Evolutionary conservation across 208 protist genomes (phyloP), one percentile per base, ranked within the genome.

Genomic region (Leishmania arabica): DNA sequence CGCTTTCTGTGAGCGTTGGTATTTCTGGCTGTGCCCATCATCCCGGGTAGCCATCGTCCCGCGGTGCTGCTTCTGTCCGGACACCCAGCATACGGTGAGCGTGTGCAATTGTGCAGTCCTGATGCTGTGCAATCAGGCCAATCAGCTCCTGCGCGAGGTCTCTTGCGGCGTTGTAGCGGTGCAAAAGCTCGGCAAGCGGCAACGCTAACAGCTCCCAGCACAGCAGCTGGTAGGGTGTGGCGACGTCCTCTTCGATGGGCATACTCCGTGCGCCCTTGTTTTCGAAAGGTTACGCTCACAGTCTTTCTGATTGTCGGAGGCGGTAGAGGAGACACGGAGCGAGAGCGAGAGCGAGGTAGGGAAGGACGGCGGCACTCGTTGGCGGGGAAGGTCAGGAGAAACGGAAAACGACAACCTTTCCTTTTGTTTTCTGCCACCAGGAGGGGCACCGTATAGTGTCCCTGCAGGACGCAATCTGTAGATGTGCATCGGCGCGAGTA

Each of bases 101-200:
- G n/a, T 89, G 82, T 19, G 81, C 78, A 4, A 89, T 78, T 6
- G 80, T 83, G 81, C 83, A 84, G 21, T 72, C 45, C 24, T 77
- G 42, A 31, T 51, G 71, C n/a, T 85, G 77, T 11, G 89, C 89
- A 24, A 85, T 75, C 49, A 90, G 54, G 5, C 71, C 51, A 45
- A 92, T 81, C 24, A 90, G 47, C 24, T 83, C 74, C 24, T 86
- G 79, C 15, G 83, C 86, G 24, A 84, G 49, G 31, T 92, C 89
- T 60, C 81, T 89, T 0, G 81, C 79, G 24, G 81, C 82, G 56
- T 92, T 92, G 80, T 90, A 92, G 11, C 76, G 77, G 75, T 92
- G 89, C 1, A 90, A 77, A 9, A 82, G 58, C 37, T 86, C 81
- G n/a, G 64, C 34, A 13, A 56, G 37, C 13, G 79, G 73, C 60